A percentile compares a stretch with the other conserved stretches of the same genome.
These are phyloP conservation scores for Kondoa subrosea DNA, from an alignment of 768 basidiomycete genomes.

Conservation along the genomic window DNA sequence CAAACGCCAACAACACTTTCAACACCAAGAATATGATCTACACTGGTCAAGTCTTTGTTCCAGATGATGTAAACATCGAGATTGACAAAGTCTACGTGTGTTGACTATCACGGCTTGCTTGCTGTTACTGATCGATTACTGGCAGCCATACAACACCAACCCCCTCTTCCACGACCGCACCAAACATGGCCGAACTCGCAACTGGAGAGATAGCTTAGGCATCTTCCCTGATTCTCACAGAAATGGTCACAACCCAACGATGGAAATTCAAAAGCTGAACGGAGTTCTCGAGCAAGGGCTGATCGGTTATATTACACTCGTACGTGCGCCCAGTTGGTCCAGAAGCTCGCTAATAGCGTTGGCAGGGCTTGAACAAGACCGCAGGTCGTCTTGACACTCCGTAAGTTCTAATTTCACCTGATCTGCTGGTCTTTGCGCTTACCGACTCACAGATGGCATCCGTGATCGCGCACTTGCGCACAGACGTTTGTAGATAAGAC, in stretches of 20 bases:
- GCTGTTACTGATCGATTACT: not conserved
- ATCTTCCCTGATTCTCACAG: conserved; percentile 30
- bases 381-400: not conserved
- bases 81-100: conserved; percentile 28
- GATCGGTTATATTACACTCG: conserved; percentile 31
- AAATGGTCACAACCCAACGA: conserved; percentile 30
- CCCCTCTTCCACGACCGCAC: conserved; percentile 23
- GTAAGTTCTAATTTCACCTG: not conserved
- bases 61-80: conserved; percentile 29
- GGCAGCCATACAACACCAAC: conserved; percentile 28
- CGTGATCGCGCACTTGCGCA: too few relatives aligned
- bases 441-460: not conserved
- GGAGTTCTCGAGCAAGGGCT: conserved; percentile 30
- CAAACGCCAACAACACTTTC: conserved; percentile 27
- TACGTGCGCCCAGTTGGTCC: not conserved
- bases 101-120: not conserved
- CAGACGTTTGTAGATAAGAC: too few relatives aligned
- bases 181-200: conserved; percentile 30
- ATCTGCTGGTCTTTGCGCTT: not conserved
- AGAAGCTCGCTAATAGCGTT: not conserved
- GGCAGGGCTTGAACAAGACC: not conserved
- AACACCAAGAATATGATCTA: conserved; percentile 24
- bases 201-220: conserved; percentile 32
- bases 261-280: conserved; percentile 30
- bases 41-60: conserved; percentile 32